Base-by-base conservation (phyloP, 2,329 filamentous ascomycete genomes). In the Fusarium virguliforme region DNA sequence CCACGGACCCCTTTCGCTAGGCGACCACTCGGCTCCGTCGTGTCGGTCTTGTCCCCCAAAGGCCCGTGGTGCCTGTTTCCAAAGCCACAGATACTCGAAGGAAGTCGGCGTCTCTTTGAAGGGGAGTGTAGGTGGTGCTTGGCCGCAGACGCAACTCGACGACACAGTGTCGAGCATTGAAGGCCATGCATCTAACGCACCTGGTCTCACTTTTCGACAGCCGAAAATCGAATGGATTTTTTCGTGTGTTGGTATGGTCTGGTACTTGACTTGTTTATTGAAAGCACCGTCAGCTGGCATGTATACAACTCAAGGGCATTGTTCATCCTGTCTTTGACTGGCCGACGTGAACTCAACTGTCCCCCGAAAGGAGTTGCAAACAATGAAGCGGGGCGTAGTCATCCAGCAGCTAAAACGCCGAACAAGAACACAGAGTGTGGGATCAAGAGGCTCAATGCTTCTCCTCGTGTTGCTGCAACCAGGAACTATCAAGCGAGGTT, bases 1-100 rank as follows among this genome's bases (percentile, higher is more conserved):
- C 72, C 72, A 74, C 10, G 72, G 64, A 4, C 70, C 72, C 12
- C 41, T 57, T 55, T 70, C 67, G 1, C 68, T 65, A 0, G 73
- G 35, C 30, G 22, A 46, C 7, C 54, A 37, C 6, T 61, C 48
- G 4, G 60, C 6, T 34, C 8, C 1, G 70, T 62, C 5, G 72
- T 65, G 32, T 75, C 73, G 2, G 3, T 18, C 6, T 35, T 2
- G 46, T 62, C 12, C 9, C 28, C 2, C 43, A 46, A 7, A 62
- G 28, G 15, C 40, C 43, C 4, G 34, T 1, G 3, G 30, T 15
- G 8, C 54, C 12, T 1, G 4, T 3, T 10, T 55, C 35, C 12
- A 62, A 34, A 6, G 60, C 13, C 1, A n/a, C 48, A 6, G 38
- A 30, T 12, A n/a, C 13, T 5, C 48, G 34, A 7, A 62, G 50